Base-by-base conservation (phyloP, 148 eudicot species). In the Camellia sinensis region DNA sequence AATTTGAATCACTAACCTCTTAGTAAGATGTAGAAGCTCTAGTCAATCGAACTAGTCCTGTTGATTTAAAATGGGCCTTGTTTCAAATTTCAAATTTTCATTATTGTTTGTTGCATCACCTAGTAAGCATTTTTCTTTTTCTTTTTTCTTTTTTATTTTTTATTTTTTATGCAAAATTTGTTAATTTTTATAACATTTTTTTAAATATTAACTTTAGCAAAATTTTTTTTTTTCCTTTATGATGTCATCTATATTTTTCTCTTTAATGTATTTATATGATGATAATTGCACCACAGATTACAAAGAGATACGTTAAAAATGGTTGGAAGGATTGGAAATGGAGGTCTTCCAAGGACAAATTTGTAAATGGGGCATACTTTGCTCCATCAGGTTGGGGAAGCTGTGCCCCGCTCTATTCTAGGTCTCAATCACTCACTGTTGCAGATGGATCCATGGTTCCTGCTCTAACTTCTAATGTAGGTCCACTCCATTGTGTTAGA, bases 261-360 rank as follows among this genome's bases (percentile, higher is more conserved):
- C 37, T 29, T 29, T 29, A 29, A 29, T 29, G 1, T 29, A 29
- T 29, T 29, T 29, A 8, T 11, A 15, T 8, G 12, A 8, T 59
- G 4, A 11, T 15, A 8, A 59, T 59, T 59, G 62, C 57, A 11
- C 15, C 14, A 79, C 78, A 87, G 90, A 85, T 83, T 17, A 87
- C 90, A 1, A 87, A 87, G 19, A 83, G 88, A 82, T 88, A 85
- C 76, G 67, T n/a, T 5, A 81, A 76, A 6, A 52, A 74, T 0
- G 85, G 82, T 4, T 85, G 88, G 87, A 88, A 79, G 48, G 77
- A 61, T 43, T 88, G 90, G 90, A 88, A 84, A 29, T 29, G 37
- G 37, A 29, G 37, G 37, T 29, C 37, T 29, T 29, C 37, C 37
- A 29, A 29, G 37, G 88, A 88, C 73, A 63, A 50, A 17, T 85